Conservation (phyloP, 257 asterid species). For the Scutellaria baicalensis region DNA sequence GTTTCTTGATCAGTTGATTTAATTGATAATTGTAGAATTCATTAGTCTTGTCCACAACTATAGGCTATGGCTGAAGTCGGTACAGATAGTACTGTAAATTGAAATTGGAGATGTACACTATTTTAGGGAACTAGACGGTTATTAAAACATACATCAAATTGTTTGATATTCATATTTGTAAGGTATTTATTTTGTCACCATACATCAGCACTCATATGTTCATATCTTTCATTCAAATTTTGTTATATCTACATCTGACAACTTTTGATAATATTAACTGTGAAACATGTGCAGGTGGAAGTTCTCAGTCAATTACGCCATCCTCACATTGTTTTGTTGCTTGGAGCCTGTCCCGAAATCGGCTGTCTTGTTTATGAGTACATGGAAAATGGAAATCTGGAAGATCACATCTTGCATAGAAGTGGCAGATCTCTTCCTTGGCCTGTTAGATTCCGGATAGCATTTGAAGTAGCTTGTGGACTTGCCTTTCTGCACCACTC, state of each 20-base stretch:
- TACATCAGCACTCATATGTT: neutral
- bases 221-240: too few species aligned
- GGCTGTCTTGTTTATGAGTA: constrained; percentile 77
- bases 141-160: neutral
- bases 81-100: neutral
- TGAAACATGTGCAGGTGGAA: constrained; percentile 54
- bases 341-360: constrained; percentile 88
- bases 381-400: constrained; percentile 82
- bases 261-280: neutral
- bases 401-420: constrained; percentile 45
- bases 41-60: neutral
- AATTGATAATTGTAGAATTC: neutral
- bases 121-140: neutral
- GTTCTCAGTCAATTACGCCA: constrained; percentile 79
- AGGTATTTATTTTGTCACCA: neutral
- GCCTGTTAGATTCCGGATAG: constrained; percentile 66
- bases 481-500: constrained; percentile 81
- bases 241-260: neutral
- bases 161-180: neutral
- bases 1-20: neutral
- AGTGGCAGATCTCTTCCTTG: constrained; percentile 52
- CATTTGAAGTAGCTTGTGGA: constrained; percentile 83
- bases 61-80: neutral
- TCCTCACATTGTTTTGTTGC: constrained; percentile 64
- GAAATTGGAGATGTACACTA: neutral